Conservation (phyloP, 2,329 filamentous ascomycete species). For the Xylariaceae sp. region DNA sequence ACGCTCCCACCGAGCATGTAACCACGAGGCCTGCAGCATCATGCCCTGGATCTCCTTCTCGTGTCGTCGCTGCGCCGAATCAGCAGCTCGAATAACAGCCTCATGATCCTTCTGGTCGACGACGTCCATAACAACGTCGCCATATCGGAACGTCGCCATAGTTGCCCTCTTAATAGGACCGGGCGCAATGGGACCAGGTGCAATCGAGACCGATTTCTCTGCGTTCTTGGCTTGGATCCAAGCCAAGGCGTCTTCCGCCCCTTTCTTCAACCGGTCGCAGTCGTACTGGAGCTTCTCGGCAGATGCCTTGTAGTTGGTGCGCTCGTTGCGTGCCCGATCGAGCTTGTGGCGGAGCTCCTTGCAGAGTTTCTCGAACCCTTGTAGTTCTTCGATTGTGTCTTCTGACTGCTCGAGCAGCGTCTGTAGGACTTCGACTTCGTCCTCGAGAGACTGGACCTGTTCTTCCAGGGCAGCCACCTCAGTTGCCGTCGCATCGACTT, state of each 20-base stretch:
- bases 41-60: constrained; percentile 74
- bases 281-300: constrained; percentile 52
- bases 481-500: constrained; percentile 54
- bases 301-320: constrained; percentile 49
- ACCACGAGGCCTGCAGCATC: constrained; percentile 84
- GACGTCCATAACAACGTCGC: constrained; percentile 49
- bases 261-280: constrained; percentile 41
- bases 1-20: constrained; percentile 73
- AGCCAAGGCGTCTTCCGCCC: constrained; percentile 35
- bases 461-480: constrained; percentile 65
- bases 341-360: constrained; percentile 60
- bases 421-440: constrained; percentile 71
- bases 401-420: constrained; percentile 59
- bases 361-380: constrained; percentile 42
- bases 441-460: constrained; percentile 63
- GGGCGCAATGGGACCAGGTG: constrained; percentile 2
- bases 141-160: constrained; percentile 33
- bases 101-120: constrained; percentile 34
- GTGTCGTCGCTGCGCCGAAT: constrained; percentile 63
- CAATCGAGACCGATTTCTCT: constrained; percentile 16
- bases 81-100: constrained; percentile 52
- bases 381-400: constrained; percentile 46
- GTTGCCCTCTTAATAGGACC: constrained; percentile 22
- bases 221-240: constrained; percentile 32
- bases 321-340: constrained; percentile 62